A percentile compares a stretch with the other conserved stretches of the same genome.
phyloP scores from a whole-genome alignment of 441 rosid species.

The Metrosideros polymorpha region DNA sequence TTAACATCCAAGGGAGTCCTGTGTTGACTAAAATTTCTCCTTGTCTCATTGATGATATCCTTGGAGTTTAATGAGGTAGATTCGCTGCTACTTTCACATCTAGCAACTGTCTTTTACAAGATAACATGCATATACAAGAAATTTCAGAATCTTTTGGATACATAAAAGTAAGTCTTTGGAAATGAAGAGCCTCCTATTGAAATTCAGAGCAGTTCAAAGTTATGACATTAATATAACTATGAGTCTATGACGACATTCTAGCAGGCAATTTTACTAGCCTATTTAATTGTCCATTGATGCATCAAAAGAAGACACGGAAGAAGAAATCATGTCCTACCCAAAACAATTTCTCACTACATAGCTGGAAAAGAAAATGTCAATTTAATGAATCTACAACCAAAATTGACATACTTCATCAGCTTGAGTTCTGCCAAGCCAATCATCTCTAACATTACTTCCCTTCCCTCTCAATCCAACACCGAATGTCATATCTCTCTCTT shows the following conservation, averaged over 20 bases:
- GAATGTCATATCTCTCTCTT: conserved; percentile 59
- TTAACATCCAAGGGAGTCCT: conserved; percentile 16
- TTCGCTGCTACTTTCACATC: conserved; percentile 16
- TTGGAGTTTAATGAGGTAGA: conserved; percentile 11
- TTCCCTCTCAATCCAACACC: conserved; percentile 44
- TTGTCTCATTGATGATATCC: conserved; percentile 9
- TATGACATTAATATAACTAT: background rate
- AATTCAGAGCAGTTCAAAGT: background rate
- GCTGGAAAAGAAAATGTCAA: background rate
- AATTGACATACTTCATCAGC: conserved; percentile 33
- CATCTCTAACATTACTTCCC: conserved; percentile 20
- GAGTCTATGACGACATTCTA: background rate
- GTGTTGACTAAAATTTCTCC: conserved; percentile 9
- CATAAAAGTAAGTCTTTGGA: background rate
- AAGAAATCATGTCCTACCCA: background rate
- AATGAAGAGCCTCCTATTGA: background rate
- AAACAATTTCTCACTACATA: background rate
- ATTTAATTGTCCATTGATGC: background rate
- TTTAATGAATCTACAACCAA: background rate
- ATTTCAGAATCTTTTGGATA: background rate
- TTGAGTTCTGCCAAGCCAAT: conserved; percentile 25
- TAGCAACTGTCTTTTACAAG: conserved; percentile 61
- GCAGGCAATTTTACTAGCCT: background rate
- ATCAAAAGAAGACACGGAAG: background rate
- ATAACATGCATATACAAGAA: conserved; percentile 18